Evolutionary conservation across 805 yeast genomes (phyloP), one percentile per base, ranked within the genome.

Genomic region (Nakazawaea ernobii): DNA sequence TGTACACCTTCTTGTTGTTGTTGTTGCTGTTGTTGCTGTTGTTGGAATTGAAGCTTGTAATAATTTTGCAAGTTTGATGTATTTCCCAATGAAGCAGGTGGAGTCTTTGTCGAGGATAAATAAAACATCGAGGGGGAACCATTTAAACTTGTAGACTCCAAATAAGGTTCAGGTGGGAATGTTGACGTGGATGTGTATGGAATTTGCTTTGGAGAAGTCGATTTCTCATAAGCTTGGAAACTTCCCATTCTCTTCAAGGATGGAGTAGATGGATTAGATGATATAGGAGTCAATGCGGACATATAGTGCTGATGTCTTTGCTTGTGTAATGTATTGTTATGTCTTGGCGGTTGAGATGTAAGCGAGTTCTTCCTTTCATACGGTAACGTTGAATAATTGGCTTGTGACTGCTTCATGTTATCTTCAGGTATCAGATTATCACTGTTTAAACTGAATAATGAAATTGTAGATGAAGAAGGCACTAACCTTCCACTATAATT

Each of bases 121-220:
- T 77, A 73, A 51, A 78, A 76, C 42, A 76, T 59, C 4, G 82
- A 75, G 1, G 84, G 84, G 0, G 81, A 75, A 6, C 78, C 80
- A 2, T 75, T 74, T 13, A 77, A 42, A 4, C 80, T 75, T 0
- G 73, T 69, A 2, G 84, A 82, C 39, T 65, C 72, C 45, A 79
- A 61, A 45, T 35, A 17, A 11, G 50, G 50, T 39, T 48, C 50
- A 17, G 50, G 50, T 9, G 50, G 50, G 41, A 43, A 39, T 4
- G n/a, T 32, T 11, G 42, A 15, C 11, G 26, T n/a, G 8, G 29
- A 15, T 20, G 28, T 8, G 17, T 33, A 13, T 20, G 50, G 50
- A n/a, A 48, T 48, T 27, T 39, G 50, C 39, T 43, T 36, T 24
- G 50, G 50, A 6, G 50, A 48, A 8, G 50, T 38, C 3, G 41